These are phyloP conservation scores for Anisogramma anomala DNA, from an alignment of 2,329 filamentous ascomycete genomes.

Conservation along the genomic window DNA sequence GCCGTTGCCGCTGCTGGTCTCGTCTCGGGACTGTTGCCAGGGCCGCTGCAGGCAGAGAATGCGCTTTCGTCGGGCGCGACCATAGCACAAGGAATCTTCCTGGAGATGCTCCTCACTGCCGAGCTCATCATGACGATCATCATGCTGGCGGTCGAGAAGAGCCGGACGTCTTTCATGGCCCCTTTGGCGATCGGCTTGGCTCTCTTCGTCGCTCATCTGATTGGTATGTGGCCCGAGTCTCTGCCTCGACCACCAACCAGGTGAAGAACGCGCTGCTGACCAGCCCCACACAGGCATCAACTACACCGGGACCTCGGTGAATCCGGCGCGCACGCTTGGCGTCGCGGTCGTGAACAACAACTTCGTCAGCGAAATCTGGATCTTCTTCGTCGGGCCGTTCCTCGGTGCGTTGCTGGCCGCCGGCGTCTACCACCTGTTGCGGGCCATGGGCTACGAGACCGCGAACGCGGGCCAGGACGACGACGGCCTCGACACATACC, in stretches of 20 bases:
- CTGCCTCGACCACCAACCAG: not conserved
- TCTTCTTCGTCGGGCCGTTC: slow-evolving; percentile 42
- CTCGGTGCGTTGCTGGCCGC: slow-evolving; percentile 36
- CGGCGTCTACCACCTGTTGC: slow-evolving; percentile 26
- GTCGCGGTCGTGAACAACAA: slow-evolving; percentile 31
- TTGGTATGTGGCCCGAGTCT: slow-evolving; percentile 13
- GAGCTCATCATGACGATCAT: slow-evolving; percentile 43
- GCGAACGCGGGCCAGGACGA: slow-evolving; percentile 21
- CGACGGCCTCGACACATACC: slow-evolving; percentile 8
- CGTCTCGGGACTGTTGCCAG: slow-evolving; percentile 45
- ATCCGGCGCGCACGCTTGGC: slow-evolving; percentile 40
- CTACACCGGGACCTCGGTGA: slow-evolving; percentile 37
- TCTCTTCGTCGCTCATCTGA: slow-evolving; percentile 38
- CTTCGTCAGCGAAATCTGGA: slow-evolving; percentile 38
- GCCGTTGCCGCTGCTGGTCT: slow-evolving; percentile 49
- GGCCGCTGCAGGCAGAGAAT: slow-evolving; percentile 35
- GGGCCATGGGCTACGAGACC: slow-evolving; percentile 26
- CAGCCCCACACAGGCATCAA: slow-evolving; percentile 24
- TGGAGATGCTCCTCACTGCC: slow-evolving; percentile 43
- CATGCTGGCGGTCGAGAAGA: slow-evolving; percentile 52
- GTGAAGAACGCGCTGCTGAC: not conserved
- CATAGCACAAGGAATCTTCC: slow-evolving; percentile 39
- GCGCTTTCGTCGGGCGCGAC: slow-evolving; percentile 32
- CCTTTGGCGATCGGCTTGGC: slow-evolving; percentile 52
- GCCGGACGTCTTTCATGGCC: slow-evolving; percentile 50